Percentiles rank a stretch among this genome's conserved stretches.
phyloP scores from a whole-genome alignment of 768 basidiomycete genomes.

The Lactifluus echinatus region DNA sequence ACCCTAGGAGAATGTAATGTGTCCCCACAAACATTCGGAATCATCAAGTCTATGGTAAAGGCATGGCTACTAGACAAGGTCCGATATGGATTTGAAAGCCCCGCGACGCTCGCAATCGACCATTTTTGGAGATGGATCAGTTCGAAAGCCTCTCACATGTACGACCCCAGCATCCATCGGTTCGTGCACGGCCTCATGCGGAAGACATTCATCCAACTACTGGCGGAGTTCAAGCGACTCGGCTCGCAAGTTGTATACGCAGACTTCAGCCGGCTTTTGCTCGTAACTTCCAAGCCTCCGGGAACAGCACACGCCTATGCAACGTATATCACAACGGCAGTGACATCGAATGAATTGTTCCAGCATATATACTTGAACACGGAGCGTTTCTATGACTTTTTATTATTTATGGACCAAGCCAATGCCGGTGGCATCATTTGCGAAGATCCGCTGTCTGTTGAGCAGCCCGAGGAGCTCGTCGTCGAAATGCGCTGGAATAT shows the following conservation, averaged over 20 bases:
- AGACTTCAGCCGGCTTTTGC: constrained; percentile 82
- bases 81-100: constrained; percentile 52
- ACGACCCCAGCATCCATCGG: constrained; percentile 86
- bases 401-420: constrained; percentile 92
- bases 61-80: constrained; percentile 86
- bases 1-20: constrained; percentile 85
- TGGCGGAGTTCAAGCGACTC: constrained; percentile 92
- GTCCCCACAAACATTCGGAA: constrained; percentile 76
- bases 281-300: constrained; percentile 93
- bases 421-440: constrained; percentile 90
- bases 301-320: constrained; percentile 94
- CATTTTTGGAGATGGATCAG: constrained; percentile 99
- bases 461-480: constrained; percentile 58
- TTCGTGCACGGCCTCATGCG: constrained; percentile 96
- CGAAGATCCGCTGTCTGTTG: constrained; percentile 61
- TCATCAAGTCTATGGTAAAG: constrained; percentile 83
- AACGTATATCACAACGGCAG: constrained; percentile 88
- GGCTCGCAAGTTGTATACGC: constrained; percentile 92
- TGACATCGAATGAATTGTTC: constrained; percentile 92
- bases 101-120: constrained; percentile 66
- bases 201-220: constrained; percentile 93
- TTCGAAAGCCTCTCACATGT: constrained; percentile 75
- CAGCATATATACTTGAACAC: constrained; percentile 84
- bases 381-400: constrained; percentile 85
- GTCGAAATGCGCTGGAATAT: constrained; percentile 93